Percentiles rank a stretch among this genome's conserved stretches.
Evolutionary conservation across 805 yeast species (phyloP).

Genomic region (Nakazawaea holstii): DNA sequence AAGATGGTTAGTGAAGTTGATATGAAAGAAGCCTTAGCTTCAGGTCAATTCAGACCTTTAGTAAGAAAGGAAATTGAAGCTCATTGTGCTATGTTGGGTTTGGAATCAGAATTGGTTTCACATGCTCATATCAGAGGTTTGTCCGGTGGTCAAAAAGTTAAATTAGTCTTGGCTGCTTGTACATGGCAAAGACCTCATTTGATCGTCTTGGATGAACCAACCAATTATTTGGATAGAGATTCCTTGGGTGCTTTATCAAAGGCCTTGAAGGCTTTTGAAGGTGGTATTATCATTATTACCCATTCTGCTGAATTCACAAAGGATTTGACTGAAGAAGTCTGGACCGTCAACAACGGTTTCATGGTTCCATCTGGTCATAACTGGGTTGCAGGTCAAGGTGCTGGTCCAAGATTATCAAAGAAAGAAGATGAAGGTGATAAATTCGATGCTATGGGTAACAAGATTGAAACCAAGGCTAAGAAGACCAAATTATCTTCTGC

Average conservation of each 20-base stretch:
- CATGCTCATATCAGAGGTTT: slow-evolving; percentile 99
- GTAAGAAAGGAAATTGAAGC: slow-evolving; percentile 99
- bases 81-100: slow-evolving; percentile 98
- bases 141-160: slow-evolving; percentile 99
- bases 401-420: slow-evolving; percentile 99
- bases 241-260: slow-evolving; percentile 98
- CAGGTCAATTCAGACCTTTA: slow-evolving; percentile 99
- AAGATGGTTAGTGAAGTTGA: slow-evolving; percentile 99
- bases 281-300: slow-evolving; percentile 99
- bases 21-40: slow-evolving; percentile 99
- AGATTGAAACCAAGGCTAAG: slow-evolving; percentile 94
- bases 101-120: slow-evolving; percentile 97
- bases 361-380: slow-evolving; percentile 99
- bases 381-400: slow-evolving; percentile 99
- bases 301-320: slow-evolving; percentile 99
- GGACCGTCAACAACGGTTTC: slow-evolving; percentile 98
- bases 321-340: slow-evolving; percentile 98
- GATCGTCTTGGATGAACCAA: slow-evolving; percentile 99
- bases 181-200: slow-evolving; percentile 99
- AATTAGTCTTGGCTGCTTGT: slow-evolving; percentile 99
- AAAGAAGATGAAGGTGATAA: slow-evolving; percentile 96
- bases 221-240: slow-evolving; percentile 98
- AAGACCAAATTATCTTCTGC: slow-evolving; percentile 97
- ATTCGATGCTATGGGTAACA: slow-evolving; percentile 99
- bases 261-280: slow-evolving; percentile 97